Evolutionary conservation across 2,329 filamentous ascomycete genomes (phyloP).

Genomic region (Didymella segeticola): DNA sequence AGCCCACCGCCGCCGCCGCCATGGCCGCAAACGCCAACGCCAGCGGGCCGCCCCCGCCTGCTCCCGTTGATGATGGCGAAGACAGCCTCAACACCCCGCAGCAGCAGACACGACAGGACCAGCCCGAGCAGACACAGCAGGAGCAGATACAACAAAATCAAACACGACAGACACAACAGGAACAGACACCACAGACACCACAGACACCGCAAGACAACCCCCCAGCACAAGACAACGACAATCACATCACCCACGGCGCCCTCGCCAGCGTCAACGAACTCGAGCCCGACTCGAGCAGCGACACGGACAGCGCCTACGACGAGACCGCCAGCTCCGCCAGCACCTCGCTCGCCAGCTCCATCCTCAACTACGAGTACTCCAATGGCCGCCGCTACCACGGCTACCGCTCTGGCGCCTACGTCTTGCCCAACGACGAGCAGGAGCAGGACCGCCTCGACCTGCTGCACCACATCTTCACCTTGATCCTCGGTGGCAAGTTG

Average conservation of each 20-base stretch:
- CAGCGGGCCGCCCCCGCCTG: neutral
- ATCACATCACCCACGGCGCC: too few species aligned
- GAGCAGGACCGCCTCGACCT: constrained; percentile 50
- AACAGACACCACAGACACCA: too few species aligned
- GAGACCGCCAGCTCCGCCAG: constrained; percentile 32
- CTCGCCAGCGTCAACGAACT: constrained; percentile 39
- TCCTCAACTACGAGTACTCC: constrained; percentile 48
- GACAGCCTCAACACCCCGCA: neutral
- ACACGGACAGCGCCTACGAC: constrained; percentile 43
- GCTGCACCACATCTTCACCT: constrained; percentile 47
- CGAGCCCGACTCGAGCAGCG: constrained; percentile 35
- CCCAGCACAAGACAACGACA: too few species aligned
- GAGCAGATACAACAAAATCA: neutral
- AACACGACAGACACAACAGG: neutral
- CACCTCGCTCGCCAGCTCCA: constrained; percentile 46
- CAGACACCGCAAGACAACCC: neutral
- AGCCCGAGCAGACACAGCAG: neutral
- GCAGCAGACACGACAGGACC: neutral
- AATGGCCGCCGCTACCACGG: constrained; percentile 50
- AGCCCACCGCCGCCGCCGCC: neutral
- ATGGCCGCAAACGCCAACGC: too few species aligned
- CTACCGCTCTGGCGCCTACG: constrained; percentile 45
- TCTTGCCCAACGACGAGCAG: constrained; percentile 48
- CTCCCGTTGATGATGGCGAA: neutral
- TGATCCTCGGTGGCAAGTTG: constrained; percentile 47